These are phyloP conservation scores for Suillus discolor DNA, from an alignment of 768 basidiomycete genomes.

Conservation along the genomic window DNA sequence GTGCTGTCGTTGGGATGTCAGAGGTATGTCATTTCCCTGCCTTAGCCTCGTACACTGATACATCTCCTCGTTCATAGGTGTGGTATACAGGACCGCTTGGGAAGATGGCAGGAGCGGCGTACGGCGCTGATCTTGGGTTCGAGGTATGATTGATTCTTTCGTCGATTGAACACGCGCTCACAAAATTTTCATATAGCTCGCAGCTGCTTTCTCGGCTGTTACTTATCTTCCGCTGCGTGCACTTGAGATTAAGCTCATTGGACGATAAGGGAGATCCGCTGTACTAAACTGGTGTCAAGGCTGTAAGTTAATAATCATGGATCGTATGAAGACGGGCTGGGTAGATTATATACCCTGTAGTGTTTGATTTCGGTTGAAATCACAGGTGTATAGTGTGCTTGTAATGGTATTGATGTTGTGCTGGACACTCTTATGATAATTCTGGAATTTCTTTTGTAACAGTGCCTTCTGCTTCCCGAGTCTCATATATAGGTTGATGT, in stretches of 20 bases:
- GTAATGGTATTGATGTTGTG: neutral
- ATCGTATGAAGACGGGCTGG: neutral
- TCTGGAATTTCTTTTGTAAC: neutral
- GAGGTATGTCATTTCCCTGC: conserved; percentile 27
- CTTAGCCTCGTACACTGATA: neutral
- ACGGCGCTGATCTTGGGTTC: conserved; percentile 47
- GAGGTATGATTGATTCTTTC: conserved; percentile 38
- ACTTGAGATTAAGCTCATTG: conserved; percentile 48
- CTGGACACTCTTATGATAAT: neutral
- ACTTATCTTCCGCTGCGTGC: conserved; percentile 49
- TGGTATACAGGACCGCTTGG: conserved; percentile 59
- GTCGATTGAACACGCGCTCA: neutral
- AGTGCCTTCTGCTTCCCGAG: neutral
- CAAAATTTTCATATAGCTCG: conserved; percentile 31
- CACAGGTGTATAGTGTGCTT: neutral
- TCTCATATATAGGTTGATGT: neutral
- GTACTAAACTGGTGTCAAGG: neutral
- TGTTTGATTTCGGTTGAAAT: neutral
- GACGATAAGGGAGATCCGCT: conserved; percentile 28
- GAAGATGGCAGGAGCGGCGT: conserved; percentile 40
- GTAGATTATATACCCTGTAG: neutral
- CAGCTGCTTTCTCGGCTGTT: conserved; percentile 48
- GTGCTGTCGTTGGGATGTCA: conserved; percentile 56
- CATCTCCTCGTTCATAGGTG: conserved; percentile 17
- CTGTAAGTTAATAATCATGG: neutral